These are phyloP conservation scores for Yarrowia yakushimensis DNA, from an alignment of 805 yeast genomes.

Conservation along the genomic window DNA sequence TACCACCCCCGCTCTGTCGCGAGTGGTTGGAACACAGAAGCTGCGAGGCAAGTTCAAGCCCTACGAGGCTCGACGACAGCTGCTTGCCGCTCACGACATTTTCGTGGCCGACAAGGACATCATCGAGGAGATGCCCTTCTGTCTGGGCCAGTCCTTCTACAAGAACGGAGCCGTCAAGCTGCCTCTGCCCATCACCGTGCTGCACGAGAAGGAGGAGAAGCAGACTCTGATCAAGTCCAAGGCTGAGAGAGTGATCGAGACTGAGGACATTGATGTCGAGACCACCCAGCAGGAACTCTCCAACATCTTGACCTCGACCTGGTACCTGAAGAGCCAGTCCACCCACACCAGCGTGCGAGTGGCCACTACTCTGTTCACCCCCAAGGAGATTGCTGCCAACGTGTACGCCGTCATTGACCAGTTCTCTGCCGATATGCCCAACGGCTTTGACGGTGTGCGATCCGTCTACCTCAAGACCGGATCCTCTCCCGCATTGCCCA, in stretches of 20 bases:
- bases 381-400: constrained; percentile 57
- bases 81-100: constrained; percentile 63
- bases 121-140: constrained; percentile 72
- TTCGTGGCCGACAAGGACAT: constrained; percentile 83
- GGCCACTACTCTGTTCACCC: constrained; percentile 42
- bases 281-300: constrained; percentile 58
- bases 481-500: constrained; percentile 78
- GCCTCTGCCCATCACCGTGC: constrained; percentile 53
- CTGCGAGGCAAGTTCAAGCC: constrained; percentile 81
- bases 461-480: constrained; percentile 61
- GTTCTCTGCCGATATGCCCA: constrained; percentile 38
- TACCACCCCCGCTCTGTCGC: constrained; percentile 34
- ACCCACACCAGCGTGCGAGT: constrained; percentile 60
- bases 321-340: constrained; percentile 69
- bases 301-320: constrained; percentile 56
- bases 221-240: constrained; percentile 19
- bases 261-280: constrained; percentile 46
- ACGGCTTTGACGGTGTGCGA: constrained; percentile 37
- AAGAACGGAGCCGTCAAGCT: constrained; percentile 58
- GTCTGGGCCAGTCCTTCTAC: constrained; percentile 78
- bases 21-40: constrained; percentile 67
- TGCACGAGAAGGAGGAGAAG: constrained; percentile 30
- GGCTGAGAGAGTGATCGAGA: constrained; percentile 29
- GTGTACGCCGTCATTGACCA: constrained; percentile 50
- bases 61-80: constrained; percentile 81